Base-by-base conservation (phyloP, 148 eudicot species). In the Hydrangea macrophylla region DNA sequence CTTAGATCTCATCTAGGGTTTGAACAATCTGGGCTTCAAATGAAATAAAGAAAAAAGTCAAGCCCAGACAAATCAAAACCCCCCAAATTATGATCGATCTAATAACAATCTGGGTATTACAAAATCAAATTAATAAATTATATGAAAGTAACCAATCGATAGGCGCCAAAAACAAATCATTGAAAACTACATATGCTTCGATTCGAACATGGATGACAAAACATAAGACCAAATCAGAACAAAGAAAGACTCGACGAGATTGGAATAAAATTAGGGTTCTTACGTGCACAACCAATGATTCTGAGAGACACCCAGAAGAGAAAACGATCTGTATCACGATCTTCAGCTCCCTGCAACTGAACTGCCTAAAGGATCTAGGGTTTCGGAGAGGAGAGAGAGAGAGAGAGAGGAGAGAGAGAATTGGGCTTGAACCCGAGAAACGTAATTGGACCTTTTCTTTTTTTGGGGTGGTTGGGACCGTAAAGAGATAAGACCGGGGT, bases 341-440 rank as follows among this genome's bases (percentile, higher is more conserved):
- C 42, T 54, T 55, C 40, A 30, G 30, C 40, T 17, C 32, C 45
- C 63, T 36, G 59, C 62, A 45, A 58, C 20, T 22, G 31, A 45
- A 58, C 20, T 22, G 31, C 37, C 36, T 18, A 22, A 2, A 36
- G 58, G 75, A 76, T 76, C 75, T 71, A 76, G 75, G 79, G 75
- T 76, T 76, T 63, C 59, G 27, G 31, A 10, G 67, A 11, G 61
- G 24, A 48, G 39, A 13, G 57, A 39, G 2, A 39, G 22, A 20
- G 11, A 17, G 15, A 20, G 15, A 42, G 55, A 65, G 71, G 58
- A 68, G 73, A 64, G 70, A 62, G 77, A 64, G 25, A 62, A 28
- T 77, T 77, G 81, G 81, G 81, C 77, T 68, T 72, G 4, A 74
- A 74, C 77, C 72, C 72, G 72, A 73, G 31, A 37, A 60, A 23